Conservation (phyloP, 1,139 yeast species). For the Debaryomyces nepalensis region DNA sequence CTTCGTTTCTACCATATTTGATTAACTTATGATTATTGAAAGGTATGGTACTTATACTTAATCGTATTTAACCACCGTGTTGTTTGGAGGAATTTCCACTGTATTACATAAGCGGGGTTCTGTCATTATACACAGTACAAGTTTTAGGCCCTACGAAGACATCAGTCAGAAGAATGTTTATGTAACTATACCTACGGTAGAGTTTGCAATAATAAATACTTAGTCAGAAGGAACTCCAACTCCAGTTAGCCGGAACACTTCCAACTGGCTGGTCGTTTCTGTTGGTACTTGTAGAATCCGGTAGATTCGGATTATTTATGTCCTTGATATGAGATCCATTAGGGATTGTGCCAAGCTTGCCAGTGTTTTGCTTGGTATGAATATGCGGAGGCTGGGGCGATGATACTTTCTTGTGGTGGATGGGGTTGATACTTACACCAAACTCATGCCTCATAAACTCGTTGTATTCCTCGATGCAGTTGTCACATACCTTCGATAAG, state of each 20-base stretch:
- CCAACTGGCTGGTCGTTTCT: constrained; percentile 46
- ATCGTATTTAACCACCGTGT: constrained; percentile 17
- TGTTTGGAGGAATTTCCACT: constrained; percentile 12
- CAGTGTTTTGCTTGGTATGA: not conserved
- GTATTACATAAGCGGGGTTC: constrained; percentile 11
- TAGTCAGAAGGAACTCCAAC: constrained; percentile 68
- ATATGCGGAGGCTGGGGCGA: not conserved
- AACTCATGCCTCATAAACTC: constrained; percentile 48
- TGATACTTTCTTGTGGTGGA: constrained; percentile 2
- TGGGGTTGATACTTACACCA: constrained; percentile 28
- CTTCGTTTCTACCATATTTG: constrained; percentile 19
- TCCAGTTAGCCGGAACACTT: constrained; percentile 77
- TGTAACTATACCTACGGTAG: constrained; percentile 1
- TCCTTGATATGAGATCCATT: constrained; percentile 2
- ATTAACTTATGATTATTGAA: constrained; percentile 5
- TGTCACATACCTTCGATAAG: constrained; percentile 77
- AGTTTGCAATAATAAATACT: constrained; percentile 1
- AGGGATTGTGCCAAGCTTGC: not conserved
- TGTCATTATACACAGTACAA: constrained; percentile 1
- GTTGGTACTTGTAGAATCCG: constrained; percentile 11
- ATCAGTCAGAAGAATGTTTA: constrained; percentile 1
- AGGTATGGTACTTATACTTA: constrained; percentile 4
- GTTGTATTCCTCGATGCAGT: constrained; percentile 74
- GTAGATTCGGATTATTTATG: not conserved
- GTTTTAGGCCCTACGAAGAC: no score